A percentile compares a stretch with the other conserved stretches of the same genome.
phyloP scores from a whole-genome alignment of 306 rosid species.

The Malus fusca region DNA sequence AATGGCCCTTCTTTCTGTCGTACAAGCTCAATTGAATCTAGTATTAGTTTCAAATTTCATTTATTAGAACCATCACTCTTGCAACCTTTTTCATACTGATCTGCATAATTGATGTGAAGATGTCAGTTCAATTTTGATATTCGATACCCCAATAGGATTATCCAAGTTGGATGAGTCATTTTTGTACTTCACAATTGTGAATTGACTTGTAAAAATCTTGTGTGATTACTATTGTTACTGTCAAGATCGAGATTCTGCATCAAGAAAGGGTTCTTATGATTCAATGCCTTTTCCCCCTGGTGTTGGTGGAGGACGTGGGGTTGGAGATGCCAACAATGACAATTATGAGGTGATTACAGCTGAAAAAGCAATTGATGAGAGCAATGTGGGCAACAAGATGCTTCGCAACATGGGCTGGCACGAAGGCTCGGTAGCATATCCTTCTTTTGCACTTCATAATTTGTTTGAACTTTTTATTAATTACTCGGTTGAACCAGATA shows the following conservation, averaged over 20 bases:
- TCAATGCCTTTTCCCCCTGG: slow-evolving; percentile 99
- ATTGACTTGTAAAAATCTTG: slow-evolving; percentile 43
- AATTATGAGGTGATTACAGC: slow-evolving; percentile 79
- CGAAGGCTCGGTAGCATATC: slow-evolving; percentile 89
- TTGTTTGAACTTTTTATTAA: neutral
- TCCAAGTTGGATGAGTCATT: slow-evolving; percentile 17
- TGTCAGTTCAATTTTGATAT: neutral
- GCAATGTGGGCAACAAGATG: slow-evolving; percentile 95
- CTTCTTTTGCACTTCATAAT: slow-evolving; percentile 16
- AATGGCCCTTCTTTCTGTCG: neutral
- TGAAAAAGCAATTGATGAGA: slow-evolving; percentile 90
- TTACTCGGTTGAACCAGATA: neutral
- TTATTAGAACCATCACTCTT: neutral
- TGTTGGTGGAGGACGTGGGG: slow-evolving; percentile 89
- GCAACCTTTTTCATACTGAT: neutral
- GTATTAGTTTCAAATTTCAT: neutral
- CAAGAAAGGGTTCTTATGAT: slow-evolving; percentile 69
- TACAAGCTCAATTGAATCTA: neutral
- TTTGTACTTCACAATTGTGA: slow-evolving; percentile 13
- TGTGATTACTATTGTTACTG: slow-evolving; percentile 39
- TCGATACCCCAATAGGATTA: slow-evolving; percentile 4
- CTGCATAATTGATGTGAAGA: neutral
- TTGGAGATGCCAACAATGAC: slow-evolving; percentile 52
- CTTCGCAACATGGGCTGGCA: slow-evolving; percentile 99
- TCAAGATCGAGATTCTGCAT: slow-evolving; percentile 73